Evolutionary conservation across 2,329 filamentous ascomycete species (phyloP).

Genomic region (Fusarium sp.): DNA sequence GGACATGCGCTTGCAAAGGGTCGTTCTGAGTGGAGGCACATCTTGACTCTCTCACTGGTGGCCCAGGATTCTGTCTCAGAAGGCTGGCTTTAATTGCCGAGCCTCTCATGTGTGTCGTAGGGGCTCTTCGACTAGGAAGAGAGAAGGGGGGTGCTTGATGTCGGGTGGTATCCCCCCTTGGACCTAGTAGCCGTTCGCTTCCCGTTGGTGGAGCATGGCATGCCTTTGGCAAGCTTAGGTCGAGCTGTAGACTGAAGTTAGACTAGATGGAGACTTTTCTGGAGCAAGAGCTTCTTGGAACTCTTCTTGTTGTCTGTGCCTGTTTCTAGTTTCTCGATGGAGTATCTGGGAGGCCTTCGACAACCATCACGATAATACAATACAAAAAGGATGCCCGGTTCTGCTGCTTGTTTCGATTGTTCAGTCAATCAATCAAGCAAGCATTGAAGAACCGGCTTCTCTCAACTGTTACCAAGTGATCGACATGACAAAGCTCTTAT

Average conservation of each 20-base stretch:
- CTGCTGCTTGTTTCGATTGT: slow-evolving; percentile 25
- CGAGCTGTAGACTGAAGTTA: slow-evolving; percentile 3
- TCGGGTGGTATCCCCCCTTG: slow-evolving; percentile 28
- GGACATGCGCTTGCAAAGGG: slow-evolving; percentile 36
- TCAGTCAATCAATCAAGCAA: slow-evolving; percentile 29
- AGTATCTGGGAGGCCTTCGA: slow-evolving; percentile 42
- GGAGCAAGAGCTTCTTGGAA: slow-evolving; percentile 31
- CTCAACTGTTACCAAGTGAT: slow-evolving; percentile 36
- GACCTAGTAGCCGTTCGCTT: slow-evolving; percentile 43
- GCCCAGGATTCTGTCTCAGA: slow-evolving; percentile 26
- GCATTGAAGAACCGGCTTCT: slow-evolving; percentile 44
- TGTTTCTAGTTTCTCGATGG: slow-evolving; percentile 28
- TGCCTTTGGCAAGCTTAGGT: slow-evolving; percentile 30
- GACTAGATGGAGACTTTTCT: slow-evolving; percentile 36
- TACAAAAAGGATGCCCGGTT: slow-evolving; percentile 44
- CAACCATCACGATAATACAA: slow-evolving; percentile 37
- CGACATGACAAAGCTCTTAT: slow-evolving; percentile 34
- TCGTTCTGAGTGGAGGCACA: slow-evolving; percentile 38
- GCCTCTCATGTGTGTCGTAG: slow-evolving; percentile 30
- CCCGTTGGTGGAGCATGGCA: slow-evolving; percentile 39
- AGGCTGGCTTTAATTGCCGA: slow-evolving; percentile 35
- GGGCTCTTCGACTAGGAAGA: slow-evolving; percentile 15
- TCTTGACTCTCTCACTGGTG: slow-evolving; percentile 31
- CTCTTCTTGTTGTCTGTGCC: slow-evolving; percentile 3
- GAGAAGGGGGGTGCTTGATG: slow-evolving; percentile 24